Base-by-base conservation (phyloP, 768 basidiomycete genomes). In the Leccinum imitatum region DNA sequence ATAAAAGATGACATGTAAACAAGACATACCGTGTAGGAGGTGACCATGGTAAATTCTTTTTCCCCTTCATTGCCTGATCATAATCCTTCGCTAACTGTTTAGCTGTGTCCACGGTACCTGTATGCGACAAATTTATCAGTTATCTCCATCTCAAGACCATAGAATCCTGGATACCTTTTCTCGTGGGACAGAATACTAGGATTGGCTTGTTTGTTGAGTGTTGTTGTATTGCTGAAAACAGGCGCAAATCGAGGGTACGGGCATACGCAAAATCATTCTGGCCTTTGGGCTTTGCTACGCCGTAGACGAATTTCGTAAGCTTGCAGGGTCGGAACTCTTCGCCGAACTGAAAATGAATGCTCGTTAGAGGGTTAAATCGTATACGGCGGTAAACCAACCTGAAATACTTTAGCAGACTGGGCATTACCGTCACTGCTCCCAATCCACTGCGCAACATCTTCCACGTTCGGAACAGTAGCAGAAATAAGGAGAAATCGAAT, bases 391-490 rank as follows among this genome's bases (percentile, higher is more conserved):
- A 51, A 31, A 60, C 63, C n/a, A 54, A 90, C 95, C 79, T 89
- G 82, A 66, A 88, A 90, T 23, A 90, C 81, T 54, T 75, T 77
- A 1, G 93, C 93, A 27, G 83, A 77, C 23, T 48, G 63, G 37
- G 76, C 67, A 4, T 54, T 63, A 27, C 68, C 60, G 31, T 68
- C 68, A 58, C 69, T 62, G 53, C 76, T 79, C 47, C 89, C 87
- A 50, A 98, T 87, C 96, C 96, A 99, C 56, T 76, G 73, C 2
- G 94, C 93, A 31, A 99, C 85, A 63, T 99, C 96, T 27, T 85
- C 78, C 54, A 95, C 89, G 66, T 99, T 98, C 0, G 96, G 96
- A 13, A 93, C 90, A 0, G 96, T 98, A 6, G 96, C 96, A 0
- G 94, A 96, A 41, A 98, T 85, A 17, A 97, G 82, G 31, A 97